Conservation (phyloP, 306 rosid species). For the Malus domestica region DNA sequence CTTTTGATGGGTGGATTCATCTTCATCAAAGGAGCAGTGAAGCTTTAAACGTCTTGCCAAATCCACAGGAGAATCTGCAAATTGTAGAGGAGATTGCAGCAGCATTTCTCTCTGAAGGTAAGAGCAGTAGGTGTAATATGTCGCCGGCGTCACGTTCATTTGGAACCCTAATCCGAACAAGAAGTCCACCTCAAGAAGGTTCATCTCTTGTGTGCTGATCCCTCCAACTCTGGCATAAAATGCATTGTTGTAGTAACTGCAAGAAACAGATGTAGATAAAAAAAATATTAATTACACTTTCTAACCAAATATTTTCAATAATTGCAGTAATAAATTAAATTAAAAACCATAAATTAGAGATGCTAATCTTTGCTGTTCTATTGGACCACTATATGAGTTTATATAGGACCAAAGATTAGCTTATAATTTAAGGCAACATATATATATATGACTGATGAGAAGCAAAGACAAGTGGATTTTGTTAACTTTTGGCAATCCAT, state of each 20-base stretch:
- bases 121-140: slow-evolving; percentile 54
- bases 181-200: slow-evolving; percentile 75
- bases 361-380: background rate
- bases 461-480: background rate
- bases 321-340: background rate
- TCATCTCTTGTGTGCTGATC: slow-evolving; percentile 77
- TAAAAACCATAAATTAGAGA: background rate
- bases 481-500: background rate
- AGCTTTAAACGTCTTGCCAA: slow-evolving; percentile 36
- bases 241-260: slow-evolving; percentile 85
- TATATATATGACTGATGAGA: background rate
- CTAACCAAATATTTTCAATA: background rate
- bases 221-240: slow-evolving; percentile 95
- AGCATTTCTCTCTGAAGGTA: slow-evolving; percentile 65
- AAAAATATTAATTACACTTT: background rate
- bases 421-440: background rate
- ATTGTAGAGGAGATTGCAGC: slow-evolving; percentile 40
- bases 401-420: background rate
- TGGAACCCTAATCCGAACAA: slow-evolving; percentile 75
- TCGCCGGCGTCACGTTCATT: slow-evolving; percentile 60
- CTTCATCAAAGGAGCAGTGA: slow-evolving; percentile 55
- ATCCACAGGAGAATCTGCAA: slow-evolving; percentile 37
- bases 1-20: slow-evolving; percentile 57
- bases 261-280: background rate
- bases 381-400: background rate